These are phyloP conservation scores for Chrysoporthe cubensis DNA, from an alignment of 2,329 filamentous ascomycete species.

Conservation along the genomic window DNA sequence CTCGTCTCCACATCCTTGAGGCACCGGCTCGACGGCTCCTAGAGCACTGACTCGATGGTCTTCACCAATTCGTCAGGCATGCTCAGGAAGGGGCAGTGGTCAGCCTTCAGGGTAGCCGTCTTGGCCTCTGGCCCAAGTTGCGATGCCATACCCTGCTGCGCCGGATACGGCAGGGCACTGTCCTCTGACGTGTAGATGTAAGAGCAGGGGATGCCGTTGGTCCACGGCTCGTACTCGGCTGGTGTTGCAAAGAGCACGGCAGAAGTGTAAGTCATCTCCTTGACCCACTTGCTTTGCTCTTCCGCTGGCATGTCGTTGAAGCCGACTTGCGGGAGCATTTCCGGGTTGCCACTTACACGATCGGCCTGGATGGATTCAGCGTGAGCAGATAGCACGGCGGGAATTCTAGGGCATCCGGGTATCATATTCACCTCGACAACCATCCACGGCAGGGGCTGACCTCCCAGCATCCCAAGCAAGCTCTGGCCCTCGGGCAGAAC, in stretches of 20 bases:
- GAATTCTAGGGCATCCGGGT: not conserved
- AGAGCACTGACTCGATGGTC: conserved; percentile 14
- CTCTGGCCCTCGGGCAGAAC: conserved; percentile 32
- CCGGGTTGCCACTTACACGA: conserved; percentile 24
- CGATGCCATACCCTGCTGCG: conserved; percentile 27
- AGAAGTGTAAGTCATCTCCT: conserved; percentile 28
- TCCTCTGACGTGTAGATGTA: conserved; percentile 31
- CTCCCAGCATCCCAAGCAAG: conserved; percentile 32
- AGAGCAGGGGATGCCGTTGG: conserved; percentile 28
- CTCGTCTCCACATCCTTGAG: too few species aligned
- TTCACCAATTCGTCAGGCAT: conserved; percentile 25
- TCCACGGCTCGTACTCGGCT: conserved; percentile 32
- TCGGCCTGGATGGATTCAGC: conserved; percentile 11
- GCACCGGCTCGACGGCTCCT: too few species aligned
- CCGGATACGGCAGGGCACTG: conserved; percentile 23
- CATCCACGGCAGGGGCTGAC: conserved; percentile 35
- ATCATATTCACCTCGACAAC: conserved; percentile 21
- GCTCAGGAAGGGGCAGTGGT: conserved; percentile 30
- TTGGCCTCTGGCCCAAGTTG: conserved; percentile 21
- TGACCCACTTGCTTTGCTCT: conserved; percentile 24
- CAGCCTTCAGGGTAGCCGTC: conserved; percentile 20
- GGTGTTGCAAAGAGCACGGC: conserved; percentile 28
- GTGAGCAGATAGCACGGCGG: not conserved
- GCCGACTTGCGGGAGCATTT: conserved; percentile 26
- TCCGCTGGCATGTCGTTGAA: conserved; percentile 29